These are phyloP conservation scores for Boletus tomentosulus DNA, from an alignment of 768 basidiomycete species.

Conservation along the genomic window DNA sequence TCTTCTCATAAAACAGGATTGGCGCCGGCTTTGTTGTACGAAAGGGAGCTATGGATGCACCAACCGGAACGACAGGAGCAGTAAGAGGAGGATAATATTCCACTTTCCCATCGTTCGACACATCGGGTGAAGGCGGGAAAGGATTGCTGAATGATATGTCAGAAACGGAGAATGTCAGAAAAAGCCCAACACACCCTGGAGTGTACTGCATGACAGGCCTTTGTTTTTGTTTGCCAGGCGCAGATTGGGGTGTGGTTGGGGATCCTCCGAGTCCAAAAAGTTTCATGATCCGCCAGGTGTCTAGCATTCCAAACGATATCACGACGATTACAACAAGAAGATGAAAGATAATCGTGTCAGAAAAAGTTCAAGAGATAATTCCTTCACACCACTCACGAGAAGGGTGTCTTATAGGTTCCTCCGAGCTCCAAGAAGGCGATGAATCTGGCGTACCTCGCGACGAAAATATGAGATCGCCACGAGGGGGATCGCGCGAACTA, in stretches of 20 bases:
- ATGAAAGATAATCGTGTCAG: conserved; percentile 16
- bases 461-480: conserved; percentile 20
- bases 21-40: conserved; percentile 28
- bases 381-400: conserved; percentile 9
- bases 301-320: conserved; percentile 29
- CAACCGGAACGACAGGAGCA: conserved; percentile 26
- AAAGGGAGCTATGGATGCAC: conserved; percentile 30
- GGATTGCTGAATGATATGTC: conserved; percentile 8
- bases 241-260: conserved; percentile 22
- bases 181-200: conserved; percentile 13
- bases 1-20: conserved; percentile 62
- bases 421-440: conserved; percentile 25
- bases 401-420: conserved; percentile 16
- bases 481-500: conserved; percentile 10
- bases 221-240: conserved; percentile 16
- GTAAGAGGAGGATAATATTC: conserved; percentile 31
- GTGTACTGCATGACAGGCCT: conserved; percentile 24
- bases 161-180: not conserved
- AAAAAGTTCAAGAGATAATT: conserved; percentile 10
- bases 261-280: conserved; percentile 29
- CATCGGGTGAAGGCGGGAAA: conserved; percentile 4
- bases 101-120: conserved; percentile 8
- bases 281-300: conserved; percentile 32
- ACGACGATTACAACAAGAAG: conserved; percentile 17
- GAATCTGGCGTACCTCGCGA: conserved; percentile 9